Evolutionary conservation across 176 grass and related monocot genomes (phyloP), one percentile per base, ranked within the genome.

Genomic region (Carex myosuroides): DNA sequence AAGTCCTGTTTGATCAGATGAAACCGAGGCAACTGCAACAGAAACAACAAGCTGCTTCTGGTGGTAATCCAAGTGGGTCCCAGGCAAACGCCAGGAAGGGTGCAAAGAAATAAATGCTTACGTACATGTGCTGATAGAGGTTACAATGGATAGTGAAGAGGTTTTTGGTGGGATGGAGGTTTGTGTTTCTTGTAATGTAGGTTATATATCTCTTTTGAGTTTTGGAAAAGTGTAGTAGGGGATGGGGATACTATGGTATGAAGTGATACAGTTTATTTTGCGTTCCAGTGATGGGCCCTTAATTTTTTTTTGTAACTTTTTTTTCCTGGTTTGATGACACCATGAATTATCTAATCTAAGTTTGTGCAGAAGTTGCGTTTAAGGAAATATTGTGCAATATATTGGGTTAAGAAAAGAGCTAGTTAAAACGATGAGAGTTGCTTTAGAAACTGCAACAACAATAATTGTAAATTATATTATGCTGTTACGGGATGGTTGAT

Each of bases 1-100:
- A 97, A 83, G 86, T 78, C 24, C 86, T 97, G 81, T 84, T 94
- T n/a, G 70, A 86, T 71, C 84, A 91, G 84, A 86, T 97, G 76
- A 94, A 97, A 85, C 87, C 88, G 41, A 82, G 9, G 41, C 20
- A 69, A 17, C 44, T 53, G 14, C 39, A 67, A 21, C 60, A 14
- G 21, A 32, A 83, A 29, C 13, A 56, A 6, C 73, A 77, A 29
- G 73, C 46, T 8, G 4, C 21, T 12, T 82, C 80, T 12, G 18
- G 55, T 61, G 77, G 50, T 81, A 30, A 81, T 81, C 58, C 46
- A 35, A 46, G 9, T 39, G 58, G 12, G 37, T 0, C 58, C 46
- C 61, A 62, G 16, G 39, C 3, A 83, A 67, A 33, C 6, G 16
- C 13, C 24, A 83, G 44, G 0, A 61, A 66, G 2, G 20, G 41